phyloP scores from a whole-genome alignment of 352 stramenopile species.

The Halophytophthora polymorphica region DNA sequence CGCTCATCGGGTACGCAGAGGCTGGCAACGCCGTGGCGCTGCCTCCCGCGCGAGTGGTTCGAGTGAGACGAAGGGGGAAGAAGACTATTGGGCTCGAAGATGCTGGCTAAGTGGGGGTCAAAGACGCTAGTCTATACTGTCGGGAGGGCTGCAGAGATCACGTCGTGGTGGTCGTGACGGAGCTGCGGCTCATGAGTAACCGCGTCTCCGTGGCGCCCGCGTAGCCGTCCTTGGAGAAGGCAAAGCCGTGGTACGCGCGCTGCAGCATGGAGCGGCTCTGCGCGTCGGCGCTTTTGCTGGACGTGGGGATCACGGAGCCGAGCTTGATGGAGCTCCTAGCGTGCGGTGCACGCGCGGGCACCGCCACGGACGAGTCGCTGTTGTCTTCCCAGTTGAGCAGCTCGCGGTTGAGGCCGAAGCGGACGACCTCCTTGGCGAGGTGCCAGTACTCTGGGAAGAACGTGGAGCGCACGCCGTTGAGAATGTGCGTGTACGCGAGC shows the following conservation, averaged over 20 bases:
- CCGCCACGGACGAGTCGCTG: constrained; percentile 43
- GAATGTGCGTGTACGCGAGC: constrained; percentile 50
- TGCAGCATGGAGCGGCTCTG: constrained; percentile 28
- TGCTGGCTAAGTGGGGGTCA: not conserved
- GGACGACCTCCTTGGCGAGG: constrained; percentile 69
- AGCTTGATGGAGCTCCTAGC: constrained; percentile 12
- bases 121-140: constrained; percentile 6
- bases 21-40: constrained; percentile 24
- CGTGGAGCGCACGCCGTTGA: constrained; percentile 50
- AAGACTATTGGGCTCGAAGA: not conserved
- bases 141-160: constrained; percentile 1
- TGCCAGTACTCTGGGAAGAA: constrained; percentile 80
- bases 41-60: constrained; percentile 7
- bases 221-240: constrained; percentile 65
- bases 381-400: constrained; percentile 67
- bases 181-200: constrained; percentile 47
- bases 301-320: constrained; percentile 40
- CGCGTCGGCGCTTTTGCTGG: constrained; percentile 10
- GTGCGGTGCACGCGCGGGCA: constrained; percentile 28
- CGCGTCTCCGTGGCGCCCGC: constrained; percentile 49
- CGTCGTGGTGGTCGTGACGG: constrained; percentile 16
- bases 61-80: not conserved
- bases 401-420: constrained; percentile 55
- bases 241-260: constrained; percentile 62
- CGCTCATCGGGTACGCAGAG: constrained; percentile 27